Evolutionary conservation across 1,284 basidiomycete genomes (phyloP).

Genomic region (Neotropicomus parvogracilis): DNA sequence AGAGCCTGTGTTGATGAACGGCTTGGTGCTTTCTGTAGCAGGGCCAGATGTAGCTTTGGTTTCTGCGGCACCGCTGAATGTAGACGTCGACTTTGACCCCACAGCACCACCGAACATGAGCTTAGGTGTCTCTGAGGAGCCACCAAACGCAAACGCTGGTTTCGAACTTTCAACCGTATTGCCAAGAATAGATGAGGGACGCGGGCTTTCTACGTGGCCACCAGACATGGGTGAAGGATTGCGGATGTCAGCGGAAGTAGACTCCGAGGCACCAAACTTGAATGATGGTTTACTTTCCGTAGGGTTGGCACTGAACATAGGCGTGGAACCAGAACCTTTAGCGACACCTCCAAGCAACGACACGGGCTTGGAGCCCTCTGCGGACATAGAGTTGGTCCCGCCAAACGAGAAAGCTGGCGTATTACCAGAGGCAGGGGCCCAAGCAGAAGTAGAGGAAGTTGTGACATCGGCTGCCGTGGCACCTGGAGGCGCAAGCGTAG

Average conservation of each 20-base stretch:
- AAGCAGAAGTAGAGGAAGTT: constrained; percentile 13
- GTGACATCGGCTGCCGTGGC: constrained; percentile 1
- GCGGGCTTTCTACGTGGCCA: constrained; percentile 10
- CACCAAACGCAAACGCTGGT: constrained; percentile 12
- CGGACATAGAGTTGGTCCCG: constrained; percentile 15
- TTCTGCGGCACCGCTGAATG: constrained; percentile 2
- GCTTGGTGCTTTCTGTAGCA: constrained; percentile 4
- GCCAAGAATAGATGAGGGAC: constrained; percentile 9
- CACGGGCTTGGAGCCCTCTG: constrained; percentile 20
- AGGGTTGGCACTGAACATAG: constrained; percentile 8
- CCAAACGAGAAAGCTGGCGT: constrained; percentile 22
- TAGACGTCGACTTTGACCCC: constrained; percentile 3
- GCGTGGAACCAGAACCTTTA: neutral
- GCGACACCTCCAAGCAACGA: constrained; percentile 13
- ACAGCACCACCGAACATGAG: neutral
- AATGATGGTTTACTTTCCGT: constrained; percentile 21
- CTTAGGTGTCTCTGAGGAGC: constrained; percentile 12
- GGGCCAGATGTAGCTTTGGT: constrained; percentile 1
- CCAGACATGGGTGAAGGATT: constrained; percentile 13
- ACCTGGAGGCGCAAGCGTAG: constrained; percentile 4
- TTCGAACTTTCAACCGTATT: constrained; percentile 9
- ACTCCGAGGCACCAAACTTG: constrained; percentile 7
- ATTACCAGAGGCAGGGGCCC: constrained; percentile 8
- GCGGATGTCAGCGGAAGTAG: constrained; percentile 2
- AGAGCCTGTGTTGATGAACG: neutral